Evolutionary conservation across 2,329 filamentous ascomycete genomes (phyloP), one percentile per base, ranked within the genome.

Genomic region (Fusarium sp.): DNA sequence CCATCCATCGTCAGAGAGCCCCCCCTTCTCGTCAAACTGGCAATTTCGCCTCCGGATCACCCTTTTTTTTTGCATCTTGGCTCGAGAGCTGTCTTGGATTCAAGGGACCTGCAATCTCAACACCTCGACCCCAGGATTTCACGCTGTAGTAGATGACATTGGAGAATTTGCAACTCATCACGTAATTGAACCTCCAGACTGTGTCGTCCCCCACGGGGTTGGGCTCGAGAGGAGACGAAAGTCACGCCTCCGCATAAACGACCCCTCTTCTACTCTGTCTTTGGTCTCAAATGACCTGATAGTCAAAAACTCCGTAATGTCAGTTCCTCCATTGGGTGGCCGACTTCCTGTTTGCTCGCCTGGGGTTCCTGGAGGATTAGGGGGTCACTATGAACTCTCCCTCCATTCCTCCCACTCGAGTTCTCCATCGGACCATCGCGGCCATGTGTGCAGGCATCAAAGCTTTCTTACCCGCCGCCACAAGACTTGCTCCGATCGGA

Each of bases 401-500:
- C 55, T 46, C 64, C 62, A 33, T 56, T 56, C 35, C 44, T 44
- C 59, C 40, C 38, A 33, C 38, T 14, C 14, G 22, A 38, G 49
- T 31, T 36, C 59, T 22, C 62, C 70, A 59, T 73, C 71, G 49
- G 42, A 60, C 69, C 69, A 71, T 51, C 40, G 36, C 33, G n/a
- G 55, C 24, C 29, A 59, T 20, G 22, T 33, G 20, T 33, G 36
- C 57, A 51, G n/a, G 57, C 55, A 62, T 66, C 68, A 69, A 66
- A 74, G 61, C 61, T 73, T 73, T 44, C 67, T 69, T 53, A 53
- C 46, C 71, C 68, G 53, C 71, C 68, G 53, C 70, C 22, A 17
- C 9, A 24, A 57, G n/a, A 12, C 33, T 62, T 29, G 63, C 71
- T 72, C 71, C 71, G 71, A 74, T 73, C 71, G 71, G 71, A 74